Evolutionary conservation across 495 filamentous ascomycete species (phyloP).

Genomic region (Hyphodiscus hymeniophilus): DNA sequence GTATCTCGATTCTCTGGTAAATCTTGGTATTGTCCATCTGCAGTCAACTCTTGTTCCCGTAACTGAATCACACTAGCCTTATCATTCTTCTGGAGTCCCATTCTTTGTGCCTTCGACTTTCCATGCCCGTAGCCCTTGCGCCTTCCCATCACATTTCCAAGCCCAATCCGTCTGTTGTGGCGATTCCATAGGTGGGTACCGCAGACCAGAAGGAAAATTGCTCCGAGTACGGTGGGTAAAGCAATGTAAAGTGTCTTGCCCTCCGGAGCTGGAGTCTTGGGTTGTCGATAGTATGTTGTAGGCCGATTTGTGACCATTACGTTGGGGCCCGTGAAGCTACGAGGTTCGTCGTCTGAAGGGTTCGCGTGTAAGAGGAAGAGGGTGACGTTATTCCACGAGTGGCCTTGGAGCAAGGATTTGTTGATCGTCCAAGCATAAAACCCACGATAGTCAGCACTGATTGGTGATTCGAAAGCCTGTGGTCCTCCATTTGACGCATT

Average conservation of each 20-base stretch:
- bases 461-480: conserved; percentile 13
- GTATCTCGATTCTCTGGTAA: neutral
- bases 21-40: conserved; percentile 12
- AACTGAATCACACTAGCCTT: conserved; percentile 10
- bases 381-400: conserved; percentile 13
- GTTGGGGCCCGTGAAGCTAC: conserved; percentile 6
- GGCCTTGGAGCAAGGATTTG: conserved; percentile 8
- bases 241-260: conserved; percentile 17
- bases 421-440: conserved; percentile 14
- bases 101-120: conserved; percentile 10
- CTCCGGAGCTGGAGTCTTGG: conserved; percentile 4
- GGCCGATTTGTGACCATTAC: conserved; percentile 10
- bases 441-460: neutral
- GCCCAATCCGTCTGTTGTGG: conserved; percentile 11
- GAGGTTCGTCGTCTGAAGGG: conserved; percentile 2
- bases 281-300: conserved; percentile 4
- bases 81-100: conserved; percentile 12
- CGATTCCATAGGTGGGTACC: conserved; percentile 12
- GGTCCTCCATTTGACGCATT: conserved; percentile 6
- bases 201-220: conserved; percentile 12
- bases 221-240: conserved; percentile 13
- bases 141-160: conserved; percentile 20
- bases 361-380: conserved; percentile 8
- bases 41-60: conserved; percentile 12
- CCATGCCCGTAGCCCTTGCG: conserved; percentile 14